These are phyloP conservation scores for Entelexis paramagnoliae DNA, from an alignment of 1,139 yeast species.

Conservation along the genomic window DNA sequence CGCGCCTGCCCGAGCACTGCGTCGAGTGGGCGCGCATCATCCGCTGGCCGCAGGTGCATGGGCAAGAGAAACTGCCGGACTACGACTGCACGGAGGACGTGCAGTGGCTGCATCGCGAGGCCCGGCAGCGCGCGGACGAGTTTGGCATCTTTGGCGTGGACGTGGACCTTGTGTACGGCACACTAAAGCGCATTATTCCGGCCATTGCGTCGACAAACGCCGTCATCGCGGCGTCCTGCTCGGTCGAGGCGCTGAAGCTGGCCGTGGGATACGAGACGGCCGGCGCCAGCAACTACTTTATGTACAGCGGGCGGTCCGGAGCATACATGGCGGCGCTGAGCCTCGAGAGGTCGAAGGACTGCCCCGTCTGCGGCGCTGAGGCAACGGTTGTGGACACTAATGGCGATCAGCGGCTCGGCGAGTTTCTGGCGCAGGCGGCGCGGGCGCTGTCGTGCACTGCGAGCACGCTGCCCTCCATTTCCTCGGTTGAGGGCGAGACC, in stretches of 20 bases:
- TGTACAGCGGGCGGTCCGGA: slow-evolving; percentile 73
- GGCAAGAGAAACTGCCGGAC: slow-evolving; percentile 36
- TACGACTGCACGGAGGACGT: slow-evolving; percentile 62
- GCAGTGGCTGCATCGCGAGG: slow-evolving; percentile 49
- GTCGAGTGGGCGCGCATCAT: slow-evolving; percentile 81
- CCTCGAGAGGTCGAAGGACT: slow-evolving; percentile 48
- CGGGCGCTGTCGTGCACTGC: slow-evolving; percentile 23
- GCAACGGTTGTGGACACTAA: slow-evolving; percentile 34
- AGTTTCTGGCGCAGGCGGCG: neutral
- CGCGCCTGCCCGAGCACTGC: slow-evolving; percentile 88
- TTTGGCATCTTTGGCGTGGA: slow-evolving; percentile 68
- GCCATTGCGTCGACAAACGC: slow-evolving; percentile 94
- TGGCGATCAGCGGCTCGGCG: slow-evolving; percentile 39
- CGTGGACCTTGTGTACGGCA: slow-evolving; percentile 64
- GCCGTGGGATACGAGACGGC: slow-evolving; percentile 59
- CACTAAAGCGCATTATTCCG: slow-evolving; percentile 84
- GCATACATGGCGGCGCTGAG: slow-evolving; percentile 64
- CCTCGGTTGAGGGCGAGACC: slow-evolving; percentile 35
- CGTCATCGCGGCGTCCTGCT: slow-evolving; percentile 80
- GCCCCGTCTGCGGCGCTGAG: slow-evolving; percentile 63
- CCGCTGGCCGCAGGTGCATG: slow-evolving; percentile 54
- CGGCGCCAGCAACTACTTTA: slow-evolving; percentile 63
- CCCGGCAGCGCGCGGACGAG: slow-evolving; percentile 49
- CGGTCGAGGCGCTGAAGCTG: slow-evolving; percentile 76
- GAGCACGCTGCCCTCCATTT: slow-evolving; percentile 43